Evolutionary conservation across 2,329 filamentous ascomycete species (phyloP), one percentile per base, ranked within the genome.

Genomic region (Cladosporium austrohemisphaericum): DNA sequence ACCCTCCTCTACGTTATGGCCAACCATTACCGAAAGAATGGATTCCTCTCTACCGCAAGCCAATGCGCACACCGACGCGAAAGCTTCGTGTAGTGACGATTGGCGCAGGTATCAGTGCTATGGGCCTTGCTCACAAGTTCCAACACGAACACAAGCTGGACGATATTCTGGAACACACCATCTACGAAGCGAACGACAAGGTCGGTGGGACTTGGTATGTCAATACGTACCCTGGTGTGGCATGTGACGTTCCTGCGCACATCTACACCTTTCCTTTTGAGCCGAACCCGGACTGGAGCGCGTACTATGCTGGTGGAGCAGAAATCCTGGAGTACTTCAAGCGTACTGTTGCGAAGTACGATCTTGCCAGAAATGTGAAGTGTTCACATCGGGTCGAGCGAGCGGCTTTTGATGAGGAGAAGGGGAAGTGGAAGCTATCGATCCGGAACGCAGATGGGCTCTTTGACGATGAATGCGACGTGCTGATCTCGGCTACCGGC

Each of bases 291-390:
- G 60, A 68, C 29, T 75, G 71, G 71, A 67, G 65, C 1, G 61
- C 66, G 8, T 69, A 70, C 18, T 73, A 71, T 43, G 67, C 68
- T 3, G 60, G 60, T 23, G 69, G 69, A 1, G 54, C 57, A 1
- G 71, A 73, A 52, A 73, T 74, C 11, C 56, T 65, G 13, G 64
- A 68, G 11, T 74, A 74, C 50, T 68, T 71, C 59, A 61, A 68
- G 47, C 51, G 58, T 2, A 65, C 63, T 9, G 68, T 68, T 2
- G 62, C 55, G 19, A 71, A 72, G 55, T 68, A 68, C 49, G 60
- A 64, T 18, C 62, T 73, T 1, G 68, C 67, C 37, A 57, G 65
- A 8, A 64, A 71, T 35, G 53, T 73, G n/a, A 65, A 69, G 37
- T 57, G 69, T 22, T 63, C 63, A 13, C 64, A 67, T 26, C 61